phyloP scores from a whole-genome alignment of 2,329 filamentous ascomycete species.

The Apiospora phragmitis region DNA sequence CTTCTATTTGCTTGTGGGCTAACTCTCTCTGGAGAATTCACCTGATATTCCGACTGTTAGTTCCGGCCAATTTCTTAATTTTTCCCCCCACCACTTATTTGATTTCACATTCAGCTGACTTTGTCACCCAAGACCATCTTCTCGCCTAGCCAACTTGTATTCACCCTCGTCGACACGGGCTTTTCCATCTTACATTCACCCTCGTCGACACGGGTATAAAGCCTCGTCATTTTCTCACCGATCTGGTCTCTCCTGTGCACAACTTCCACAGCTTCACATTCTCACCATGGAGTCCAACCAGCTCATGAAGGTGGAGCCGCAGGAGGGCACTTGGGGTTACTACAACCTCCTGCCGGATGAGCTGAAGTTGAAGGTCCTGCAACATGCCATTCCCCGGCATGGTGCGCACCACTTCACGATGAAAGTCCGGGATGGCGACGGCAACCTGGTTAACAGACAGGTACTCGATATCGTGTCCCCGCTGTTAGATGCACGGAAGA shows the following conservation, averaged over 20 bases:
- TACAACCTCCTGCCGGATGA: slow-evolving; percentile 23
- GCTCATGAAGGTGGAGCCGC: background rate
- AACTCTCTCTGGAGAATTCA: background rate
- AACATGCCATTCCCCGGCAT: slow-evolving; percentile 1
- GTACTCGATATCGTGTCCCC: background rate
- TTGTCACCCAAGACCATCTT: background rate
- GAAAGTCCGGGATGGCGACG: background rate
- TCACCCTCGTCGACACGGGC: no score
- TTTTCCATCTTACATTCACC: background rate
- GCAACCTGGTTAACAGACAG: background rate
- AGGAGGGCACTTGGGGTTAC: background rate
- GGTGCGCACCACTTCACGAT: slow-evolving; percentile 25
- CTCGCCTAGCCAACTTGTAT: background rate
- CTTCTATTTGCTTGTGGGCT: background rate
- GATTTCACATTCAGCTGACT: background rate
- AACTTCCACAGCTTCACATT: no score
- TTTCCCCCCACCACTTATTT: background rate
- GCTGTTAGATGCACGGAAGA: background rate
- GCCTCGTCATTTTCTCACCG: no score
- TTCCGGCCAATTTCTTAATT: background rate
- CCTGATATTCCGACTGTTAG: background rate
- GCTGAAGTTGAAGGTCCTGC: slow-evolving; percentile 26
- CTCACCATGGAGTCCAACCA: background rate
- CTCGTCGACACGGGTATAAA: background rate
- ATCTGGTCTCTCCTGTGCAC: no score